Evolutionary conservation across 768 basidiomycete species (phyloP), one percentile per base, ranked within the genome.

Genomic region (Suillus cothurnatus): DNA sequence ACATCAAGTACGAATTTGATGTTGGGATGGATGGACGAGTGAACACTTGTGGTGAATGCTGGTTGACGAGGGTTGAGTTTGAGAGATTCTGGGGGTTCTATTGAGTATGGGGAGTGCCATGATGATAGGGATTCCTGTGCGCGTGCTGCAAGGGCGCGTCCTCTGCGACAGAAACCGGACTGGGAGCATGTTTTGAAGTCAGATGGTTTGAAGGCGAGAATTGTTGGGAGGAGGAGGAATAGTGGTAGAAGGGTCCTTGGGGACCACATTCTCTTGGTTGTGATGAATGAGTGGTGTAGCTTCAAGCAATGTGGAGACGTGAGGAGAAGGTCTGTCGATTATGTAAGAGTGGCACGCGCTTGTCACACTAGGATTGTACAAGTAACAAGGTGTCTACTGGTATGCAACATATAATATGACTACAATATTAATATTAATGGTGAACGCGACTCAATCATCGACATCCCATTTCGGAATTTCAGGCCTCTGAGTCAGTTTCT

Each of bases 161-260:
- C 94, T 53, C 91, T 79, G n/a, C 93, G 86, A 81, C 97, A 98
- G 79, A 99, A 98, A n/a, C 92, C 95, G 1, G 94, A 87, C 77
- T 99, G 94, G n/a, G 85, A 83, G 73, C 97, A 99, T 64, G 88
- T 94, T 78, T 97, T 98, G 85, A 96, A 99, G 77, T 98, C 94
- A 65, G 90, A 84, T 26, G 82, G 80, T 79, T 93, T 93, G 78
- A 92, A 86, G 39, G 90, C 87, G 36, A 84, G 70, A 68, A 23
- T n/a, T 56, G 34, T 23, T 23, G 34, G 55, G 19, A 41, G 36
- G 32, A 80, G 70, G 47, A 76, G 71, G 63, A 82, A 71, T 65
- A 82, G 62, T 19, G 73, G 62, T 19, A 75, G 41, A 14, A 38
- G 32, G 32, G 32, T 7, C 32, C 32, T 14, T 2, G 11, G 36